Conservation (phyloP, 2,329 filamentous ascomycete species). For the Botryotinia narcissicola region DNA sequence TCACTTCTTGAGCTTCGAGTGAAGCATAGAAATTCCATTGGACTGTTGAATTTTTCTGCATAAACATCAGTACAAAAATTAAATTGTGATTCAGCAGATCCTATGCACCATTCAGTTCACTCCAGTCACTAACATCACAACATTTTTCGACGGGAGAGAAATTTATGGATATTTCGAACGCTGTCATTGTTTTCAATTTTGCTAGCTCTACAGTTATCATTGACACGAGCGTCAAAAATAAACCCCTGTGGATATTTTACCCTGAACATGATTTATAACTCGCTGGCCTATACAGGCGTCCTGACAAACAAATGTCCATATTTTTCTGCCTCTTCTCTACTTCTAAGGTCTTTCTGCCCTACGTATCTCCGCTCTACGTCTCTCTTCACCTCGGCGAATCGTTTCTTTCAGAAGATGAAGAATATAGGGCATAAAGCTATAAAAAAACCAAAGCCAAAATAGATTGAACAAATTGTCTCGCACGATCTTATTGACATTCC, state of each 20-base stretch:
- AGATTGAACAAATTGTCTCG: neutral
- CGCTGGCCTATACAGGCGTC: neutral
- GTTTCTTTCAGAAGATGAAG: neutral
- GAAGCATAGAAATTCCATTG: neutral
- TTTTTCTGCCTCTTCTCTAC: neutral
- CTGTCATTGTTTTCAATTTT: neutral
- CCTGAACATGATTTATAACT: accelerated
- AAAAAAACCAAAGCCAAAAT: neutral
- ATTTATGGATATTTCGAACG: neutral
- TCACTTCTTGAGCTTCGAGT: neutral
- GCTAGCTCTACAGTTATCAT: neutral
- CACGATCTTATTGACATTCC: neutral
- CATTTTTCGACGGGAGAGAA: neutral
- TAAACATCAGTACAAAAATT: too few species aligned
- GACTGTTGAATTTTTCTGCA: accelerated
- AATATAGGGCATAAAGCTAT: neutral
- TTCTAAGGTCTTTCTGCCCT: neutral
- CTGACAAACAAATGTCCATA: neutral
- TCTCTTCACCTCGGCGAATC: too few species aligned
- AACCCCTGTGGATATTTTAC: too few species aligned
- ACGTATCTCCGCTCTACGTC: too few species aligned
- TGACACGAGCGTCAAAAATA: neutral
- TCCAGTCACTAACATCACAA: neutral
- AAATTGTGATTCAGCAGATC: too few species aligned
- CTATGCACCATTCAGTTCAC: neutral